Evolutionary conservation across 2,329 filamentous ascomycete genomes (phyloP).

Genomic region (Claviceps maximensis): DNA sequence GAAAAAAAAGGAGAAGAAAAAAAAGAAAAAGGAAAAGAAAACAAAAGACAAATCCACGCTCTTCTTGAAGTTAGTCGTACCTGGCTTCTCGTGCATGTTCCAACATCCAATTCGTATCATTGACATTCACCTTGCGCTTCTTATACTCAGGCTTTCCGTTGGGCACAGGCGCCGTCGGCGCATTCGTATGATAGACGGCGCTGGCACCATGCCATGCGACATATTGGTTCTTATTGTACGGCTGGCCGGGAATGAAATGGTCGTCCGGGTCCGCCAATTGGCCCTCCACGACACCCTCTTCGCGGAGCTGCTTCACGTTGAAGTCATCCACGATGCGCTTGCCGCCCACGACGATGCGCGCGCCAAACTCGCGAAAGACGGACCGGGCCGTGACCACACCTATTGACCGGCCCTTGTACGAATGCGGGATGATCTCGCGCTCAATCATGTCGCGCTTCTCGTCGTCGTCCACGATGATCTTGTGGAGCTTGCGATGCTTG

Average conservation of each 20-base stretch:
- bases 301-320: constrained; percentile 59
- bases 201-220: constrained; percentile 98
- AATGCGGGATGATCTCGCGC: constrained; percentile 88
- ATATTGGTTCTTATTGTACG: constrained; percentile 98
- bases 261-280: constrained; percentile 88
- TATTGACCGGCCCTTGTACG: constrained; percentile 95
- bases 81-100: constrained; percentile 87
- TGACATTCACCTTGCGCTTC: constrained; percentile 76
- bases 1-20: neutral
- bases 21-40: neutral
- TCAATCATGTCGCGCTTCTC: constrained; percentile 96
- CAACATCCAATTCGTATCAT: constrained; percentile 90
- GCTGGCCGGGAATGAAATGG: constrained; percentile 58
- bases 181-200: constrained; percentile 80
- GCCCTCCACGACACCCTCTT: constrained; percentile 71
- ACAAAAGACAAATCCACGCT: neutral
- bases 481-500: constrained; percentile 90
- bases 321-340: constrained; percentile 83
- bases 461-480: constrained; percentile 96
- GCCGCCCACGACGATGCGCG: constrained; percentile 85
- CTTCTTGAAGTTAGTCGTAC: constrained; percentile 38
- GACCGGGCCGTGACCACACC: constrained; percentile 93
- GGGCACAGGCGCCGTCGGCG: constrained; percentile 61
- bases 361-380: constrained; percentile 92
- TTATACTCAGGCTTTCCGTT: constrained; percentile 69